Conservation (phyloP, 345 rosid species). For the Crucihimalaya himalaica region DNA sequence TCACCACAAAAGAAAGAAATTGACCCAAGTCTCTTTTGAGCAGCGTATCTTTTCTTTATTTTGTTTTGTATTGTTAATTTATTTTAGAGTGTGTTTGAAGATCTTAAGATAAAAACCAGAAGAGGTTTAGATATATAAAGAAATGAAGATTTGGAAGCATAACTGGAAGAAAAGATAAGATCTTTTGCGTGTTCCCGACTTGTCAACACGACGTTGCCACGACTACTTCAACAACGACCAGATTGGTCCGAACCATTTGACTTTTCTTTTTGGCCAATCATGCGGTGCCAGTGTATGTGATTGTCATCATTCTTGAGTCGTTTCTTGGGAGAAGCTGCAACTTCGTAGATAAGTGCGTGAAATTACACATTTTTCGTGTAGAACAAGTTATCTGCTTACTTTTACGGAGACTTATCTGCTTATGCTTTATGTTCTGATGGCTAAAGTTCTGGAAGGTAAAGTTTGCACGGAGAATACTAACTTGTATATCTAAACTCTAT, state of each 20-base stretch:
- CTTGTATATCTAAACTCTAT: constrained; percentile 7
- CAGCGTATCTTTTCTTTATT: background rate
- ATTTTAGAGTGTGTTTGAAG: constrained; percentile 17
- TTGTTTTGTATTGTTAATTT: background rate
- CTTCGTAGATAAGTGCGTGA: background rate
- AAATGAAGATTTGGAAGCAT: constrained; percentile 27
- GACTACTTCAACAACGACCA: constrained; percentile 32
- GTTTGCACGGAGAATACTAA: constrained; percentile 30
- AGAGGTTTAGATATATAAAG: background rate
- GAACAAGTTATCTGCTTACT: constrained; percentile 10
- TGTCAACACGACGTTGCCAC: constrained; percentile 42
- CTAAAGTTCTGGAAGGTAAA: constrained; percentile 1
- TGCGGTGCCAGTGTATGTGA: background rate
- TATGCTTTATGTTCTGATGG: background rate
- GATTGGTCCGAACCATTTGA: constrained; percentile 30
- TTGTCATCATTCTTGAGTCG: constrained; percentile 19
- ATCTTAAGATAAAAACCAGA: background rate
- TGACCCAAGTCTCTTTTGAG: background rate
- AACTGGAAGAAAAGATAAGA: background rate
- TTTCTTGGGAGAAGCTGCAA: constrained; percentile 35
- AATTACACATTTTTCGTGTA: constrained; percentile 25
- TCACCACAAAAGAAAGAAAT: constrained; percentile 16
- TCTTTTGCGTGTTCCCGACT: constrained; percentile 27
- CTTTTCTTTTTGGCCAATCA: constrained; percentile 12
- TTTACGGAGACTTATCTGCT: background rate